Evolutionary conservation across 139 green algal species (phyloP).

Genomic region (Chlamydomonas eustigma): DNA sequence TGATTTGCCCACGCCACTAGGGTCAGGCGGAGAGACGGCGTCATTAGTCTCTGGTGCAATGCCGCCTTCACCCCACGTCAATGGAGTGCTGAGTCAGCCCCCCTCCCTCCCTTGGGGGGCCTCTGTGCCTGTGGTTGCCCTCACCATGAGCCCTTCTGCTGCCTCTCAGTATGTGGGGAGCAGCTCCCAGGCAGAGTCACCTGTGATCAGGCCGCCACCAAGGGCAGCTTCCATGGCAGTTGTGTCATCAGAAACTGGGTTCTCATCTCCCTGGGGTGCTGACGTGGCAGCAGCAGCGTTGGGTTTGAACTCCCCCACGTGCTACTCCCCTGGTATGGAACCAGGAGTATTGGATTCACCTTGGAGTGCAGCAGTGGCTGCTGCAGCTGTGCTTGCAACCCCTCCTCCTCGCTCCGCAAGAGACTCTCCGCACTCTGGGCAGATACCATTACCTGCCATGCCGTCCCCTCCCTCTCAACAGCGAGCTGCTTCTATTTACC

Average conservation of each 20-base stretch:
- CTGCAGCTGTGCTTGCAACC: not conserved
- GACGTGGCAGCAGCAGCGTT: not conserved
- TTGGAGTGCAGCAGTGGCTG: not conserved
- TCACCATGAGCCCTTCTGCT: too few species aligned
- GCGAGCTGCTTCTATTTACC: not conserved
- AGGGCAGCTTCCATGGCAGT: not conserved
- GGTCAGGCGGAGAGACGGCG: too few species aligned
- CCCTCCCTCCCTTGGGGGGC: too few species aligned
- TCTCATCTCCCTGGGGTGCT: not conserved
- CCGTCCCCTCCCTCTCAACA: not conserved
- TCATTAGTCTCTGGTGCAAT: too few species aligned
- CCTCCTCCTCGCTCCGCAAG: not conserved
- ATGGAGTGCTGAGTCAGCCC: too few species aligned
- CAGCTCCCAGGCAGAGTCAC: too few species aligned
- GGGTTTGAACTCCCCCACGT: not conserved
- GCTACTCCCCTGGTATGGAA: not conserved
- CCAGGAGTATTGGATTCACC: not conserved
- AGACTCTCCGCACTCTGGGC: too few species aligned
- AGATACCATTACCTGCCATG: not conserved
- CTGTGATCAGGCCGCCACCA: not conserved
- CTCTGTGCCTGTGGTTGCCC: too few species aligned
- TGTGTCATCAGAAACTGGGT: not conserved
- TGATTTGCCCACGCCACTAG: not conserved
- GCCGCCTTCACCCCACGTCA: too few species aligned
- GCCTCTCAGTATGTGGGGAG: too few species aligned